These are phyloP conservation scores for Lactarius sanguifluus DNA, from an alignment of 768 basidiomycete species.

Conservation along the genomic window DNA sequence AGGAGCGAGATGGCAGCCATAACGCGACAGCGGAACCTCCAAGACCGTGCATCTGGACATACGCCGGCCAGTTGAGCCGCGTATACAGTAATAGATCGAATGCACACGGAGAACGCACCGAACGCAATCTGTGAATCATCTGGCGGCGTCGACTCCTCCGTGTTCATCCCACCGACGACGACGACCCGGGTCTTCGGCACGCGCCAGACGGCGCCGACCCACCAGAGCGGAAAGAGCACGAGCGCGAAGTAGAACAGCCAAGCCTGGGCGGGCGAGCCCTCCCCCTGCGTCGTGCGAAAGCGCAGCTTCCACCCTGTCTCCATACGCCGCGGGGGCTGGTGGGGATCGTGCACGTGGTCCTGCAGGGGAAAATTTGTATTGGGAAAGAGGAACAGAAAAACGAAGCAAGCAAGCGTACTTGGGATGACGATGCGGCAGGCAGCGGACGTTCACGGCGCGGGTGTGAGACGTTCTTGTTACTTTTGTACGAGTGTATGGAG, in stretches of 20 bases:
- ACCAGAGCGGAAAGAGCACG: slow-evolving; percentile 54
- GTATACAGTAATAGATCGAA: no score
- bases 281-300: slow-evolving; percentile 53
- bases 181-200: slow-evolving; percentile 59
- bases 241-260: slow-evolving; percentile 82
- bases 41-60: slow-evolving; percentile 61
- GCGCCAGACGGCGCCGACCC: slow-evolving; percentile 60
- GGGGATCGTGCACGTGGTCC: slow-evolving; percentile 68
- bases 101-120: slow-evolving; percentile 45
- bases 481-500: no score
- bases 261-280: slow-evolving; percentile 57
- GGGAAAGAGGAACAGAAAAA: no score
- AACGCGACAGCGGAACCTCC: slow-evolving; percentile 74
- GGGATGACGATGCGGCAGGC: no score
- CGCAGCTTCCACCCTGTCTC: slow-evolving; percentile 63
- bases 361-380: no score
- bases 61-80: not conserved
- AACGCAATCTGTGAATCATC: slow-evolving; percentile 80
- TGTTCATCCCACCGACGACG: slow-evolving; percentile 54
- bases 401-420: no score
- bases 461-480: no score
- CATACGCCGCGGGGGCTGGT: slow-evolving; percentile 50
- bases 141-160: slow-evolving; percentile 68
- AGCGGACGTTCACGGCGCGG: no score
- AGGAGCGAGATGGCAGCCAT: slow-evolving; percentile 66